Conservation (phyloP, 1,284 basidiomycete species). For the Polyporus tsugae region DNA sequence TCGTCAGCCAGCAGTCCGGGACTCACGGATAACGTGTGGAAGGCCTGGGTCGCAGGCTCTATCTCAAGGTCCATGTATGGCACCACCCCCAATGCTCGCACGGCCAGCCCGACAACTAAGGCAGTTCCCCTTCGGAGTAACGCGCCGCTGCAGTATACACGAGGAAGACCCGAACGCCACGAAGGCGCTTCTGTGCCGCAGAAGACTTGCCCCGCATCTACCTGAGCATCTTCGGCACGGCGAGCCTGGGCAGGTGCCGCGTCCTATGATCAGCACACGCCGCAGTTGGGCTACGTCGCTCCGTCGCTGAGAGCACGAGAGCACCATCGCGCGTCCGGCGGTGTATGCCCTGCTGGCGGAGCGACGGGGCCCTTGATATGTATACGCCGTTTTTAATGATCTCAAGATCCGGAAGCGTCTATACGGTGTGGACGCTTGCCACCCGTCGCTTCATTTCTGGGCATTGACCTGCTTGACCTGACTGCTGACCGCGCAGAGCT, state of each 20-base stretch:
- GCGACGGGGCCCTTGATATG: slow-evolving; percentile 19
- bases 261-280: slow-evolving; percentile 30
- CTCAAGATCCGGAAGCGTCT: slow-evolving; percentile 17
- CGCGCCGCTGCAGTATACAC: slow-evolving; percentile 9
- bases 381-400: slow-evolving; percentile 17
- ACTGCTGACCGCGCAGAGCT: slow-evolving; percentile 11
- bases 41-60: neutral
- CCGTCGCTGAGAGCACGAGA: neutral
- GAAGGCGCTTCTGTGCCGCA: slow-evolving; percentile 4
- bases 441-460: neutral
- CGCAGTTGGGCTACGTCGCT: slow-evolving; percentile 13
- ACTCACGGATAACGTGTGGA: slow-evolving; percentile 6
- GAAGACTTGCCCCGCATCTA: neutral
- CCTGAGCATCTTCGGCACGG: slow-evolving; percentile 22
- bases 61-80: neutral
- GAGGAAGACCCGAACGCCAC: slow-evolving; percentile 9
- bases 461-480: neutral
- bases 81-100: neutral
- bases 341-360: slow-evolving; percentile 16
- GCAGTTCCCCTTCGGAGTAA: neutral
- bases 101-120: neutral
- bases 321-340: neutral
- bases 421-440: slow-evolving; percentile 5
- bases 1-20: neutral
- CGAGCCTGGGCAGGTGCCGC: slow-evolving; percentile 25